Evolutionary conservation across 1,284 basidiomycete genomes (phyloP).

Genomic region (Ustilago hordei): DNA sequence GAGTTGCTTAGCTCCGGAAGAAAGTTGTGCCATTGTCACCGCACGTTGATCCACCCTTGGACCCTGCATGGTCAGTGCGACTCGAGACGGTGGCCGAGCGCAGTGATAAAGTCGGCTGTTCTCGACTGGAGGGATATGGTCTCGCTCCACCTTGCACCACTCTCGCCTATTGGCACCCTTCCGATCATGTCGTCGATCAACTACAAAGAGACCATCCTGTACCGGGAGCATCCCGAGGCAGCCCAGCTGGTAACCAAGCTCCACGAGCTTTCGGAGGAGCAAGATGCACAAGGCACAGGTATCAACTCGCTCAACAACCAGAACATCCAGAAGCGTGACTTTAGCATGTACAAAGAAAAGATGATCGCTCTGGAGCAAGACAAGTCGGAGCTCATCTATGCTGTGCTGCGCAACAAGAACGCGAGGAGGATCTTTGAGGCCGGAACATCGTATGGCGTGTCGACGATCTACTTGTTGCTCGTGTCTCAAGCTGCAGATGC

Average conservation of each 20-base stretch:
- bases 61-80: neutral
- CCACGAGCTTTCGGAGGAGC: constrained; percentile 33
- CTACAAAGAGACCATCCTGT: constrained; percentile 28
- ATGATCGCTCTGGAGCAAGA: constrained; percentile 46
- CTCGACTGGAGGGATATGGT: neutral
- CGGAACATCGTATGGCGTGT: constrained; percentile 41
- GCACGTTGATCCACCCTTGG: neutral
- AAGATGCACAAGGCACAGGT: constrained; percentile 36
- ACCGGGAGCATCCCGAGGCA: constrained; percentile 17
- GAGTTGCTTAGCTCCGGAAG: neutral
- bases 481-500: constrained; percentile 16
- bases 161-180: neutral
- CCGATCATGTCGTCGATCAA: constrained; percentile 18
- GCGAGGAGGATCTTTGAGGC: constrained; percentile 41
- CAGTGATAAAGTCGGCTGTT: neutral
- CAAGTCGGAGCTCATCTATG: constrained; percentile 34
- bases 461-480: constrained; percentile 36
- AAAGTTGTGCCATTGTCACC: neutral
- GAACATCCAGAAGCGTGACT: constrained; percentile 31
- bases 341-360: constrained; percentile 40
- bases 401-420: constrained; percentile 33
- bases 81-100: neutral
- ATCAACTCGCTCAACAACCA: constrained; percentile 40
- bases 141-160: neutral
- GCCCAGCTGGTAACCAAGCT: constrained; percentile 34